These are phyloP conservation scores for Penicillium sp. DNA, from an alignment of 2,329 filamentous ascomycete genomes.

Conservation along the genomic window DNA sequence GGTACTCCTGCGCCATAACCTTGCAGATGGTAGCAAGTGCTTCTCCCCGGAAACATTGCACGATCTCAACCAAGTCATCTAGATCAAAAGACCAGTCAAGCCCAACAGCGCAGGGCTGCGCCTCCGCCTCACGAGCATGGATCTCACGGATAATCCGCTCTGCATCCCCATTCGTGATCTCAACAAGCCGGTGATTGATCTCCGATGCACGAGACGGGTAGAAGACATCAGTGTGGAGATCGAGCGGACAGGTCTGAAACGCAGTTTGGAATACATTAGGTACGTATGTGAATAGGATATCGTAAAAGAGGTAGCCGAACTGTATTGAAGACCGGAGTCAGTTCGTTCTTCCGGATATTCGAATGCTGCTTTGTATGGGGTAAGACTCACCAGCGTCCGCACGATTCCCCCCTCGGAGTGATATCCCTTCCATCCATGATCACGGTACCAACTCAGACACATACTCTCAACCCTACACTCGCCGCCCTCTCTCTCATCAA, in stretches of 20 bases:
- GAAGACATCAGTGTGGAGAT: constrained; percentile 90
- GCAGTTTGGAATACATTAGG: constrained; percentile 97
- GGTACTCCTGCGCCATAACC: constrained; percentile 93
- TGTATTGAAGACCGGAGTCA: constrained; percentile 8
- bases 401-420: constrained; percentile 90
- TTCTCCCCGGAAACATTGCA: constrained; percentile 71
- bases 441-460: constrained; percentile 83
- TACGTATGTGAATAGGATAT: constrained; percentile 87
- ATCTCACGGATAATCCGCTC: constrained; percentile 64
- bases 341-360: not conserved
- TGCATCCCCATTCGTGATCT: constrained; percentile 80
- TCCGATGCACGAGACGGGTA: constrained; percentile 81
- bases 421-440: constrained; percentile 87
- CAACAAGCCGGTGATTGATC: constrained; percentile 80
- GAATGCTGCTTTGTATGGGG: not conserved
- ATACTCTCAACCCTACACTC: constrained; percentile 91
- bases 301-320: constrained; percentile 86
- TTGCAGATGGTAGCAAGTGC: constrained; percentile 83
- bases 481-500: constrained; percentile 68
- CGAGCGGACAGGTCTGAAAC: constrained; percentile 89
- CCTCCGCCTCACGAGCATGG: constrained; percentile 65
- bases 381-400: constrained; percentile 63
- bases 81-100: constrained; percentile 86
- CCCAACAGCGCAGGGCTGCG: constrained; percentile 81
- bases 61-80: constrained; percentile 75